Base-by-base conservation (phyloP, 306 rosid genomes). In the Citrullus colocynthis region DNA sequence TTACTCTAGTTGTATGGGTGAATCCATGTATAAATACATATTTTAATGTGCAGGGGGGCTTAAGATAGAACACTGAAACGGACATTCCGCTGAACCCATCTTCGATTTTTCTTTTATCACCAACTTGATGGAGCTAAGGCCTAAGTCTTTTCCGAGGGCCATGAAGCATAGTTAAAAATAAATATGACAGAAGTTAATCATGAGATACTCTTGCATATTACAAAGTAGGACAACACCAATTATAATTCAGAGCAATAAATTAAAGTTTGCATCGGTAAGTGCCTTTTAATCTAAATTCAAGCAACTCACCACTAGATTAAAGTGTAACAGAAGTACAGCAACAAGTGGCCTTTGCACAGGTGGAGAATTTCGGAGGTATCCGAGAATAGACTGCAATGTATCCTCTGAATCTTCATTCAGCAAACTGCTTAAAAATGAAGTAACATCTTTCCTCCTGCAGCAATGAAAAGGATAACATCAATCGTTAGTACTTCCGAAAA, bases 271-370 rank as follows among this genome's bases (percentile, higher is more conserved):
- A 49, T 42, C 61, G 1, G 54, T 42, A 44, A 28, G 60, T 1
- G 57, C 20, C 9, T 7, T 41, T 30, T 52, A 52, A 41, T 66
- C 21, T 52, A 48, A 37, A 24, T 37, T 80, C 16, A 51, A 75
- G 79, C 52, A 81, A 73, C 80, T 63, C 89, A 91, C 93, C 93
- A 88, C 80, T 54, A 87, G 74, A 82, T 85, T 87, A 21, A 89
- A 82, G 88, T 88, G 89, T 20, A 93, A 83, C 83, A 90, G 74
- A 78, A 90, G 91, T 54, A 88, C 90, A 39, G 91, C 88, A 82
- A 77, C 78, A 48, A 90, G 81, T 45, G 94, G 86, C 54, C 85
- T 90, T 70, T 89, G 85, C 64, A 76, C 81, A 41, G 85, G 87
- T 65, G 83, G 84, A 80, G 88, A 88, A 67, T 74, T 85, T 58